Evolutionary conservation across 345 rosid genomes (phyloP), one percentile per base, ranked within the genome.

Genomic region (Acer campestre): DNA sequence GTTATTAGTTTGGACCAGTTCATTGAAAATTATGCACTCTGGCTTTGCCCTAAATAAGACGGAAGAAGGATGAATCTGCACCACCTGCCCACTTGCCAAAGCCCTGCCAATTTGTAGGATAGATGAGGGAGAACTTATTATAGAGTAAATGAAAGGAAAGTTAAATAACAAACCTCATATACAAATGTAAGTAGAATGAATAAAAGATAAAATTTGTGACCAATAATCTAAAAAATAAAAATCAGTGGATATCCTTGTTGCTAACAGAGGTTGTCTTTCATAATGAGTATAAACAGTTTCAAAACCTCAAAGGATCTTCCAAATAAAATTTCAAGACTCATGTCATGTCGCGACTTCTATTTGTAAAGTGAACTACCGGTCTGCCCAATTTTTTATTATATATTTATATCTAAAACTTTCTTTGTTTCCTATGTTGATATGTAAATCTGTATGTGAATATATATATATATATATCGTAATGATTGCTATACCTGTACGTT

Each of bases 41-140:
- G 90, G 86, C 77, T 93, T 95, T 58, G 91, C 80, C 74, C 86
- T 84, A 79, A 87, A 88, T 62, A 95, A 65, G 61, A 95, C 92
- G 55, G 98, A 95, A 44, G 93, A 84, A 62, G 99, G 99, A 83
- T 95, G 99, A 83, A 95, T 88, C 80, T 87, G 90, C 83, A 95
- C 99, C 58, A 81, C 74, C 86, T 89, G 91, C 75, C 96, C 98
- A 79, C 94, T 90, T 68, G 91, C 92, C 85, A 95, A 86, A 71
- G 94, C 96, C 97, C 99, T 95, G 83, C 78, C 81, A 83, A 76
- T 75, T 67, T 73, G 64, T 70, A 29, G 73, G 55, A 70, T 61
- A 81, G 73, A 29, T 51, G 73, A 40, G 7, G 46, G 46, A 70
- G 38, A 9, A 71, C 29, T 61, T 44, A 29, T 46, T 35, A 82